Percentiles rank a stretch among this genome's conserved stretches.
These are phyloP conservation scores for Hordeum marinum DNA, from an alignment of 176 grass and related monocot genomes.

Conservation along the genomic window DNA sequence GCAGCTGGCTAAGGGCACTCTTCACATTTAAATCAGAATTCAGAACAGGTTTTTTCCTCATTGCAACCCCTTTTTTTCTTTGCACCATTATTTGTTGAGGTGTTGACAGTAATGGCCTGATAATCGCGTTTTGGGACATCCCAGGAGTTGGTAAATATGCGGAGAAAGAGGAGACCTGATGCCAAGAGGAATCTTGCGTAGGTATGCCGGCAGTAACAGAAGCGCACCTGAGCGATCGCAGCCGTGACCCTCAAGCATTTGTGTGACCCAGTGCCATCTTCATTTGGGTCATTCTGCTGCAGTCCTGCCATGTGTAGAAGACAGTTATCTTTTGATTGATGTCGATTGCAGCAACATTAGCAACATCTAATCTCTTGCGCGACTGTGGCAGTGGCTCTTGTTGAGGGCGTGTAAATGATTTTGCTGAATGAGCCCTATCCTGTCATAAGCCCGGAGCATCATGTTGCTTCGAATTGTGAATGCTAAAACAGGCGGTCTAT, in stretches of 20 bases:
- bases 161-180: constrained; percentile 17
- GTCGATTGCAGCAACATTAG: neutral
- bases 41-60: constrained; percentile 32
- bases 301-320: neutral
- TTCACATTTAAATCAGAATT: constrained; percentile 4
- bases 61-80: neutral
- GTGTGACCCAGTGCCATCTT: neutral
- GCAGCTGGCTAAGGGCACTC: constrained; percentile 37
- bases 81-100: neutral
- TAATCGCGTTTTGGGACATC: neutral
- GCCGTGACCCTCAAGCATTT: neutral
- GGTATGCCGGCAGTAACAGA: neutral
- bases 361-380: neutral
- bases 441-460: neutral
- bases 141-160: constrained; percentile 28
- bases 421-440: neutral
- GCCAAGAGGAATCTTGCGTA: neutral
- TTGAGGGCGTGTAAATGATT: neutral
- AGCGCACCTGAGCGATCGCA: neutral
- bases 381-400: neutral
- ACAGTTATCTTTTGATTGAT: neutral
- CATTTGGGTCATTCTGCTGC: neutral
- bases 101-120: neutral
- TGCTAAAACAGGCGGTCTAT: neutral
- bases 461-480: neutral